Evolutionary conservation across 1,284 basidiomycete species (phyloP), one percentile per base, ranked within the genome.

Genomic region (Lentinula novae-zelandiae): DNA sequence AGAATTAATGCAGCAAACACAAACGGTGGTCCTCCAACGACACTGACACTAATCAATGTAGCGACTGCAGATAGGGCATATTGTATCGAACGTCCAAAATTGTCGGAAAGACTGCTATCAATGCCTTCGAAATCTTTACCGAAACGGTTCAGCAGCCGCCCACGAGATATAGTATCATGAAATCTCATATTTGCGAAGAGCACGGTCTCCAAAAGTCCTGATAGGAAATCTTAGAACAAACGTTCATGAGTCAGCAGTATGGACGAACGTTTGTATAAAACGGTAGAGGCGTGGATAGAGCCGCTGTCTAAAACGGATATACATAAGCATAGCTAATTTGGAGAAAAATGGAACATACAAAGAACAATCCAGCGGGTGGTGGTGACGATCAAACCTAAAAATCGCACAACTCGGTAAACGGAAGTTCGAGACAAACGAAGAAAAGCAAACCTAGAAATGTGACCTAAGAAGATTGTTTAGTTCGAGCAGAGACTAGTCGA

Each of bases 51-150:
- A 34, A 86, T 67, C n/a, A 92, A 73, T 5, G 88, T 92, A 0
- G 89, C 89, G 17, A 74, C n/a, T 9, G 81, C 79, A 36, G 81
- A 82, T 27, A 88, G 67, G 34, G 70, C 78, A 69, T 85, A 85
- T 54, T 87, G 83, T 52, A 91, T 73, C 66, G 87, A 92, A 61
- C 89, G 83, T 44, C 91, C 91, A 72, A 96, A 90, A 72, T 95
- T 89, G 71, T 96, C 93, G 1, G 93, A 87, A 62, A 95, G 82
- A 60, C 74, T 86, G 63, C 92, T 94, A 71, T 98, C 95, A 56
- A 96, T 86, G 31, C 89, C 91, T 77, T 97, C 95, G 62, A 96
- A 93, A 70, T 97, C 95, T 72, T 97, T 96, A 46, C 94, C 93
- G 67, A 97, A 96, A 42, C 95, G 82, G 71, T 96, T 96, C 42